These are phyloP conservation scores for Athelia sp. DNA, from an alignment of 1,284 basidiomycete genomes.

Conservation along the genomic window DNA sequence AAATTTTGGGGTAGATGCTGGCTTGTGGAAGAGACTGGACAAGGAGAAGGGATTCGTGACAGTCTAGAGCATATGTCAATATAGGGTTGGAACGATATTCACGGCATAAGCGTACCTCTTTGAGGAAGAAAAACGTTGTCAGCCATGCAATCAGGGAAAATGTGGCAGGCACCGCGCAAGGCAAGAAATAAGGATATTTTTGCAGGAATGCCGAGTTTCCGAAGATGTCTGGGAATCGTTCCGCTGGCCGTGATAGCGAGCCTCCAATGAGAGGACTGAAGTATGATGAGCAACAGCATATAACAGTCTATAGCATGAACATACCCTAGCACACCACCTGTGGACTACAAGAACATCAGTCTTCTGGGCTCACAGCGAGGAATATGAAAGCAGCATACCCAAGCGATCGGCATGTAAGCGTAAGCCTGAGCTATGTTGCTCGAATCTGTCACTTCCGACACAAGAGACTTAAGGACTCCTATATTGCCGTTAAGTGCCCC, in stretches of 20 bases:
- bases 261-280: constrained; percentile 66
- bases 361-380: constrained; percentile 32
- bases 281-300: not conserved
- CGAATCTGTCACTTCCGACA: constrained; percentile 46
- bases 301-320: not conserved
- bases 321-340: constrained; percentile 24
- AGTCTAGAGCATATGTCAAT: not conserved
- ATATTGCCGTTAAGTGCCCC: constrained; percentile 45
- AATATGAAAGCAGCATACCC: constrained; percentile 17
- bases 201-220: constrained; percentile 57
- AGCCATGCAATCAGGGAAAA: constrained; percentile 51
- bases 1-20: constrained; percentile 16
- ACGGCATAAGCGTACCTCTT: constrained; percentile 36
- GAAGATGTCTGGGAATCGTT: constrained; percentile 62
- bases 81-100: not conserved
- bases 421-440: constrained; percentile 42
- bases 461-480: constrained; percentile 39
- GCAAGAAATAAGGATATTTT: constrained; percentile 71
- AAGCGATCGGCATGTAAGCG: constrained; percentile 40
- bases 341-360: constrained; percentile 35
- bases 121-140: constrained; percentile 50
- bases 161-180: constrained; percentile 61
- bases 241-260: constrained; percentile 60
- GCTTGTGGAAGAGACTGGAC: constrained; percentile 21
- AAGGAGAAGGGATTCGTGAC: constrained; percentile 27